Conservation (phyloP, 78 protist species). For the Tieghemostelium lacteum region DNA sequence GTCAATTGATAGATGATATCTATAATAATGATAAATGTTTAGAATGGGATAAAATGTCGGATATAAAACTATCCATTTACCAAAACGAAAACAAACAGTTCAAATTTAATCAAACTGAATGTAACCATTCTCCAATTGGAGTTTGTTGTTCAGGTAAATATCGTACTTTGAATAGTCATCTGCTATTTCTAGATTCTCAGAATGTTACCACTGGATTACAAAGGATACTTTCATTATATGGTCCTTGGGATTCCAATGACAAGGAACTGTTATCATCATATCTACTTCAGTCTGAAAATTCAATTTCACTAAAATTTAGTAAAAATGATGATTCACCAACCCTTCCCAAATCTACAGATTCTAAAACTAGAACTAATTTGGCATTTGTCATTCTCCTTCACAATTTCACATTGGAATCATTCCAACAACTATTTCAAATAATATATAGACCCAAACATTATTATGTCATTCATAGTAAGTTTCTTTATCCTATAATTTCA, state of each 20-base stretch:
- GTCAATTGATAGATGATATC: neutral
- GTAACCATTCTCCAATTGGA: neutral
- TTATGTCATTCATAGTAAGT: slow-evolving; percentile 34
- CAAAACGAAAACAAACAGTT: no score
- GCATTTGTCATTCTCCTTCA: slow-evolving; percentile 21
- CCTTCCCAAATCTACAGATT: no score
- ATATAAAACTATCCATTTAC: no score
- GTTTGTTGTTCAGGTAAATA: slow-evolving; percentile 40
- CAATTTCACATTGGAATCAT: neutral
- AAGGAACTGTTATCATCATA: neutral
- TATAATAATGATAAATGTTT: no score
- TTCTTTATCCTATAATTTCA: neutral
- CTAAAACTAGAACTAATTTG: neutral
- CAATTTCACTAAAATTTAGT: no score
- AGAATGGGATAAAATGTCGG: no score
- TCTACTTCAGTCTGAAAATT: no score
- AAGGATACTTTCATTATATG: neutral
- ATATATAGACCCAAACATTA: slow-evolving; percentile 38
- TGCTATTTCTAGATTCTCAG: no score
- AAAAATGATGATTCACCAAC: neutral
- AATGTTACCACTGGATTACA: neutral
- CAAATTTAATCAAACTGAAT: neutral
- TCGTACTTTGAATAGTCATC: neutral
- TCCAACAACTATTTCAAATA: slow-evolving; percentile 1
- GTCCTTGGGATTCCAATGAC: slow-evolving; percentile 21